Base-by-base conservation (phyloP, 306 rosid genomes). In the Phaseolus lunatus region DNA sequence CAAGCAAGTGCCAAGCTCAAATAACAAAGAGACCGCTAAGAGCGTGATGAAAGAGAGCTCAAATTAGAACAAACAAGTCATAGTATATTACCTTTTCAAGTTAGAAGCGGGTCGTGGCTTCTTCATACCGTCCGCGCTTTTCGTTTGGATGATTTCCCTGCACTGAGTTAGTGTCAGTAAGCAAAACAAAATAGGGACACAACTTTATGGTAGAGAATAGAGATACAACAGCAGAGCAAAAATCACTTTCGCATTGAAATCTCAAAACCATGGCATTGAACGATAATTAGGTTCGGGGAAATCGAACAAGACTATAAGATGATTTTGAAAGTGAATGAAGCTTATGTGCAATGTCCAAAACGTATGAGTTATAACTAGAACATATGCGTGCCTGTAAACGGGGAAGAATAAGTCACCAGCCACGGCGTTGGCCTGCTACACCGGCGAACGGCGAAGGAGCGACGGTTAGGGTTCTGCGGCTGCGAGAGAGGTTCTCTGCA, bases 81-180 rank as follows among this genome's bases (percentile, higher is more conserved):
- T 39, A 23, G 35, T 7, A 67, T 43, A 67, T 43, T 44, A 67
- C 73, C 73, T 67, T 44, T 67, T 67, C 56, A 44, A 44, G 4
- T 67, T 67, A 44, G 73, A 44, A 23, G 56, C 56, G 26, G 9
- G 7, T 23, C 15, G 20, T 4, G 39, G 56, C 39, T 13, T 44
- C 73, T 23, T 67, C 73, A 44, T 67, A 44, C 15, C 14, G 73
- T 14, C 14, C 23, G 14, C 19, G 37, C 0, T 14, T 67, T 23
- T 33, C 9, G 31, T 23, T 67, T 20, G 13, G 12, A 20, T 13
- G 53, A 41, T 43, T 67, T 23, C 37, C 37, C 73, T 67, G 54
- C 52, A 5, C 3, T 20, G 43, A 24, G 66, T 26, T 58, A 14
- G 11, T 26, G 44, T 33, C 15, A 62, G 45, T n/a, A 15, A 62